Conservation (phyloP, 148 eudicot species). For the Vaccinium macrocarpon region DNA sequence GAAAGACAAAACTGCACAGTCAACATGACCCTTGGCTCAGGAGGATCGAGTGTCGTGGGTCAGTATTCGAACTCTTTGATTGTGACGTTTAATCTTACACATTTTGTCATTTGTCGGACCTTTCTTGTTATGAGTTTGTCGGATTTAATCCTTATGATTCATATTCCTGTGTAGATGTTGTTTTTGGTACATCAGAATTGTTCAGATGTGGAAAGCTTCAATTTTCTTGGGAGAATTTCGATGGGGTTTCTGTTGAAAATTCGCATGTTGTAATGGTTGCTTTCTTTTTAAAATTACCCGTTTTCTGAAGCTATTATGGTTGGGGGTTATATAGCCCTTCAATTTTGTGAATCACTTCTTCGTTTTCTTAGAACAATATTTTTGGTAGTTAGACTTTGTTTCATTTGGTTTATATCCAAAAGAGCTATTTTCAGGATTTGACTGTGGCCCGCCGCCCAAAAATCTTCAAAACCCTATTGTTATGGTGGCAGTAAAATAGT, state of each 20-base stretch:
- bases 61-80: not conserved
- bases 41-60: constrained; percentile 14
- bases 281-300: not conserved
- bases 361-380: not conserved
- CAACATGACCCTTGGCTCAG: constrained; percentile 7
- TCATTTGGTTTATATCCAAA: not conserved
- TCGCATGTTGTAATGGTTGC: not conserved
- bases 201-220: not conserved
- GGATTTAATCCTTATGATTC: not conserved
- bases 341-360: not conserved
- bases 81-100: not conserved
- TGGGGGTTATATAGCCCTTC: not conserved
- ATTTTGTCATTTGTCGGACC: not conserved
- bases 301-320: not conserved
- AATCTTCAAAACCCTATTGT: not conserved
- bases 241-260: constrained; percentile 5
- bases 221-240: not conserved
- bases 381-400: not conserved
- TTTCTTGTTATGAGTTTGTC: not conserved
- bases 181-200: not conserved
- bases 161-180: not conserved
- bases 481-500: not conserved
- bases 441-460: not conserved
- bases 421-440: not conserved
- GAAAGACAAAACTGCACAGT: not conserved